Evolutionary conservation across 805 yeast species (phyloP).

Genomic region (Spathaspora sp.): DNA sequence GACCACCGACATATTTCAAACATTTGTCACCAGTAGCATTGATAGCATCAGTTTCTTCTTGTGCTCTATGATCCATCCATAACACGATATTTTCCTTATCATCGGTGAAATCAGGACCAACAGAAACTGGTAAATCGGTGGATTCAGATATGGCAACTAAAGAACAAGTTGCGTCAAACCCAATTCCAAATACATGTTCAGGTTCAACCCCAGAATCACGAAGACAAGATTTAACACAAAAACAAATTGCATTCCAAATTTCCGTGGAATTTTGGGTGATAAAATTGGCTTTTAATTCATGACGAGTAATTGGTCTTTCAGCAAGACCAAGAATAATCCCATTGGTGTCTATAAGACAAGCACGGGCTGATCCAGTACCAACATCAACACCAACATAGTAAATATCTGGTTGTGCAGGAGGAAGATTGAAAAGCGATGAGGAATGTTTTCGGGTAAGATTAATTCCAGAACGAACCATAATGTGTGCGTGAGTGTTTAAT

Average conservation of each 20-base stretch:
- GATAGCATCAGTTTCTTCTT: slow-evolving; percentile 71
- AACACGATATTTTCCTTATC: slow-evolving; percentile 76
- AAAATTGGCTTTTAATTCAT: slow-evolving; percentile 66
- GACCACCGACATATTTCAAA: slow-evolving; percentile 91
- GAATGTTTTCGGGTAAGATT: slow-evolving; percentile 38
- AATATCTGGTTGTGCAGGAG: slow-evolving; percentile 42
- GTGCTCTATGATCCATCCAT: slow-evolving; percentile 99
- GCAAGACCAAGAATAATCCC: slow-evolving; percentile 81
- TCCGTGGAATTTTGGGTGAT: slow-evolving; percentile 88
- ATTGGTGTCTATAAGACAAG: slow-evolving; percentile 78
- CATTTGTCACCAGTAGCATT: slow-evolving; percentile 77
- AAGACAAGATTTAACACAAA: slow-evolving; percentile 72
- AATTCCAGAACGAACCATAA: slow-evolving; percentile 25
- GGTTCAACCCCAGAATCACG: slow-evolving; percentile 74
- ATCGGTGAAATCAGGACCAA: slow-evolving; percentile 85
- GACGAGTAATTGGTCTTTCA: slow-evolving; percentile 74
- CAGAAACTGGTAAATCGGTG: slow-evolving; percentile 71
- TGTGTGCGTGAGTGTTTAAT: neutral
- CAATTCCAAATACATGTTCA: slow-evolving; percentile 72
- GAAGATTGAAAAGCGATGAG: slow-evolving; percentile 36
- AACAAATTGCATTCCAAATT: slow-evolving; percentile 86
- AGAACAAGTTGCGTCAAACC: slow-evolving; percentile 97
- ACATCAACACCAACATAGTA: slow-evolving; percentile 84
- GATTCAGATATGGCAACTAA: slow-evolving; percentile 72
- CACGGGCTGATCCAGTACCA: slow-evolving; percentile 98